Evolutionary conservation across 768 basidiomycete genomes (phyloP).

Genomic region (Xerocomellus chrysenteron): DNA sequence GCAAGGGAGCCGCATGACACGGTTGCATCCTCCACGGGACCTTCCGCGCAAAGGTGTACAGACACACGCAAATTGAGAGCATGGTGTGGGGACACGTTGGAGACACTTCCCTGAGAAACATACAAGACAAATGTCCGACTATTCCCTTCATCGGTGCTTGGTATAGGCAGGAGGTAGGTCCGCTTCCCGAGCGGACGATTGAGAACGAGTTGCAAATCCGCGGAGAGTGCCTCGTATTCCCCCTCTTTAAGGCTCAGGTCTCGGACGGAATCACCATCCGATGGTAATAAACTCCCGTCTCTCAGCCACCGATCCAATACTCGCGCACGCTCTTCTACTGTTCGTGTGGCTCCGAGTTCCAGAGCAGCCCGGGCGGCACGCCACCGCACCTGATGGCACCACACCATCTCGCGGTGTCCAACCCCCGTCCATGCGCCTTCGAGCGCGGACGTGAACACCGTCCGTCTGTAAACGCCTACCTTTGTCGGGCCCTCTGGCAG

Average conservation of each 20-base stretch:
- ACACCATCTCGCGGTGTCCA: constrained; percentile 95
- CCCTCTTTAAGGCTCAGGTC: constrained; percentile 10
- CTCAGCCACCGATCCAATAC: constrained; percentile 66
- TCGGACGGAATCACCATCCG: constrained; percentile 7
- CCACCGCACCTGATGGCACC: constrained; percentile 98
- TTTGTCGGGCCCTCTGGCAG: constrained; percentile 37
- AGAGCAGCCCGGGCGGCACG: constrained; percentile 77
- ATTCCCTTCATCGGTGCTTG: background rate
- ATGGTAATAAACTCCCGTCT: constrained; percentile 53
- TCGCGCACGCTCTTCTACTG: constrained; percentile 29
- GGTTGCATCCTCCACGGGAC: constrained; percentile 18
- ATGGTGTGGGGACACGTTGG: constrained; percentile 49
- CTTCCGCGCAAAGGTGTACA: constrained; percentile 44
- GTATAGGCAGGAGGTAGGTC: constrained; percentile 52
- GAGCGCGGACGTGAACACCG: constrained; percentile 81
- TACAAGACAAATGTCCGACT: constrained; percentile 48
- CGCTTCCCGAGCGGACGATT: constrained; percentile 41
- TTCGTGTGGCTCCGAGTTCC: constrained; percentile 49
- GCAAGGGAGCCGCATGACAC: constrained; percentile 39
- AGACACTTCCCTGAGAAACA: constrained; percentile 59
- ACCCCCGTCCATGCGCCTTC: constrained; percentile 95
- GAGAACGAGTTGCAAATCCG: constrained; percentile 41
- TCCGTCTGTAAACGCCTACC: constrained; percentile 45
- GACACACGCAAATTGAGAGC: constrained; percentile 44
- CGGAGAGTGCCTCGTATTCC: constrained; percentile 39